Percentiles rank a stretch among this genome's conserved stretches.
These are phyloP conservation scores for Tetradesmus lagerheimii DNA, from an alignment of 139 green algal genomes.

Conservation along the genomic window DNA sequence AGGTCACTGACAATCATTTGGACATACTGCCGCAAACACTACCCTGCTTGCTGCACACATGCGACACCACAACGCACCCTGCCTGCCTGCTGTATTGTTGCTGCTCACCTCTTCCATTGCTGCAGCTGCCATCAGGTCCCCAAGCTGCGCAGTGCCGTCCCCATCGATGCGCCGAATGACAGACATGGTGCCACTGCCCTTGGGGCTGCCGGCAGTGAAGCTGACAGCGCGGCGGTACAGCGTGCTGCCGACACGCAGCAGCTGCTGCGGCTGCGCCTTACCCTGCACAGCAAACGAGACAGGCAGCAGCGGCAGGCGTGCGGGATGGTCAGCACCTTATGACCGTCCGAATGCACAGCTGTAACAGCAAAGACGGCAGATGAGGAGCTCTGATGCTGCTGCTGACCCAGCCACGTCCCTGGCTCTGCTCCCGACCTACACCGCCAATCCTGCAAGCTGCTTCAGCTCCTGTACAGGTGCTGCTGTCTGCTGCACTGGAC, in stretches of 20 bases:
- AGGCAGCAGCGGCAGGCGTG: constrained; percentile 45
- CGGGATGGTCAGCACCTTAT: neutral
- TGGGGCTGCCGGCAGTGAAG: neutral
- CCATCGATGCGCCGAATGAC: constrained; percentile 11
- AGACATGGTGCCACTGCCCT: neutral
- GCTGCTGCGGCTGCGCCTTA: constrained; percentile 54
- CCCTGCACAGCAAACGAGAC: constrained; percentile 53
- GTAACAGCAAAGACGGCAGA: no score
- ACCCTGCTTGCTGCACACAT: no score
- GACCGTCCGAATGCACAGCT: no score
- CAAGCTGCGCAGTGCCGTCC: constrained; percentile 25
- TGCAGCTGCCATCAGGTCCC: neutral
- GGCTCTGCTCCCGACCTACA: no score
- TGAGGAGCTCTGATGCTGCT: neutral
- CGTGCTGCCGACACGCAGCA: constrained; percentile 56
- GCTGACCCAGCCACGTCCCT: neutral
- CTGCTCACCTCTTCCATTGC: constrained; percentile 33
- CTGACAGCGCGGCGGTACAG: constrained; percentile 54
- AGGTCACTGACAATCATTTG: no score
- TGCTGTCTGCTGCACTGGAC: neutral
- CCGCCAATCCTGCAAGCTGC: neutral
- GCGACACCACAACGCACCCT: neutral
- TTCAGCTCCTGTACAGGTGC: neutral
- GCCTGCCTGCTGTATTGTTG: neutral
- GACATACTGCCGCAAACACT: no score